A percentile compares a stretch with the other conserved stretches of the same genome.
Conservation (phyloP, 2,329 filamentous ascomycete genomes). For the Penicillium aurantiogriseum region DNA sequence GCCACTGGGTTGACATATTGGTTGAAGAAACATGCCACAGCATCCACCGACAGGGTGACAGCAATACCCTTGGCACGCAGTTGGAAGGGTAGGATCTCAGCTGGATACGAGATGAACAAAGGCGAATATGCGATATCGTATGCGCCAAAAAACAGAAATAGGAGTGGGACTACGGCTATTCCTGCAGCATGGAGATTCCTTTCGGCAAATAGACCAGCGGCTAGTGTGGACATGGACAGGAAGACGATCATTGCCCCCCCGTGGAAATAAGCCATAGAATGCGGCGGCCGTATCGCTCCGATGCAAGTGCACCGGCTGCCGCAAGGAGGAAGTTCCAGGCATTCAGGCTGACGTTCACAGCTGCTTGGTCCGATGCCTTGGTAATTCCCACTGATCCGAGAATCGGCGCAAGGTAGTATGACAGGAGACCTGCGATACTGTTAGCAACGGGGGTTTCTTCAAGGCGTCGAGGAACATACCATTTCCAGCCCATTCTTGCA, state of each 20-base stretch:
- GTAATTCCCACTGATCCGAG: constrained; percentile 33
- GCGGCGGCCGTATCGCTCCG: constrained; percentile 24
- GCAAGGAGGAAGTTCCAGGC: constrained; percentile 26
- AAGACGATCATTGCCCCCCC: constrained; percentile 22
- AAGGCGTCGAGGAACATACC: constrained; percentile 5
- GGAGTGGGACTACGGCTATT: constrained; percentile 36
- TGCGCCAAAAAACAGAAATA: constrained; percentile 34
- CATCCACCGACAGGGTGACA: constrained; percentile 28
- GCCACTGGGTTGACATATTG: constrained; percentile 46
- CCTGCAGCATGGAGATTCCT: constrained; percentile 23
- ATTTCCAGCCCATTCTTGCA: constrained; percentile 25
- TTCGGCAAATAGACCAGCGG: constrained; percentile 25
- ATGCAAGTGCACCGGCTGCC: constrained; percentile 19
- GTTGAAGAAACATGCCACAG: constrained; percentile 38
- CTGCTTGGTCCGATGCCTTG: constrained; percentile 26
- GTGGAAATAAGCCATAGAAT: constrained; percentile 24
- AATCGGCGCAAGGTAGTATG: constrained; percentile 40
- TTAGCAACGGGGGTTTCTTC: not conserved
- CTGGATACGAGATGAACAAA: constrained; percentile 30
- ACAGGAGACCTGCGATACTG: constrained; percentile 22
- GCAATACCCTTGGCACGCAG: constrained; percentile 39
- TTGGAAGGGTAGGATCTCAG: constrained; percentile 37
- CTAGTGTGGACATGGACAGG: constrained; percentile 22
- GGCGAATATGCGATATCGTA: constrained; percentile 33
- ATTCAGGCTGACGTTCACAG: constrained; percentile 27